Base-by-base conservation (phyloP, 495 filamentous ascomycete genomes). In the Terfezia boudieri region DNA sequence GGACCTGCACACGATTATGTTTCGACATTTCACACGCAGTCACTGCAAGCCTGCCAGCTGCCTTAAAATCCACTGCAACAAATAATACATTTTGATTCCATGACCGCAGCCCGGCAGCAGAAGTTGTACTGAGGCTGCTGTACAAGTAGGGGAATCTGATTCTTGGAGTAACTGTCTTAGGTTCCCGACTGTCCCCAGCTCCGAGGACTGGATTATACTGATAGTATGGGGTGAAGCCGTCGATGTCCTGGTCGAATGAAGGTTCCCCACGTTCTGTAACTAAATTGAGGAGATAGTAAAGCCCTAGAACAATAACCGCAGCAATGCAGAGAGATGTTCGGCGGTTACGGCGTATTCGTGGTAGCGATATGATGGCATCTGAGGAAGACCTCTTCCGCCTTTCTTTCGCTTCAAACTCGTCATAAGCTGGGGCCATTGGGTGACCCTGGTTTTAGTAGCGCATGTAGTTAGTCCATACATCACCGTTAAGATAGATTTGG, bases 1-100 rank as follows among this genome's bases (percentile, higher is more conserved):
- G 75, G 9, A 78, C 73, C 38, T 69, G 59, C 57, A 71, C 76
- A 49, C 64, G 51, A 32, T 66, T 64, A 51, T 68, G 66, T 50
- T 52, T 51, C 16, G 71, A 70, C 75, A 78, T 78, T 52, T 70
- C 67, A 65, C 75, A 78, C 23, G 75, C 75, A 11, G 77, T 62
- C 10, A 71, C 73, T 36, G 74, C 61, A n/a, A 78, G 58, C 55
- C 74, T 74, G 7, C 76, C 72, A 37, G 74, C 65, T 49, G 73
- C 73, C 37, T 61, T 68, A 36, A 78, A 63, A 54, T 67, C 73
- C 22, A 72, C 70, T 16, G 67, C 74, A 9, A 67, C 71, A 58
- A 78, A 78, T n/a, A 78, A 49, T 10, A 77, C 67, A 55, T 70
- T 70, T 53, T 61, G 66, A 43, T 71, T 71, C 50, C 58, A 50